Base-by-base conservation (phyloP, 148 eudicot species). In the Silene uniflora region DNA sequence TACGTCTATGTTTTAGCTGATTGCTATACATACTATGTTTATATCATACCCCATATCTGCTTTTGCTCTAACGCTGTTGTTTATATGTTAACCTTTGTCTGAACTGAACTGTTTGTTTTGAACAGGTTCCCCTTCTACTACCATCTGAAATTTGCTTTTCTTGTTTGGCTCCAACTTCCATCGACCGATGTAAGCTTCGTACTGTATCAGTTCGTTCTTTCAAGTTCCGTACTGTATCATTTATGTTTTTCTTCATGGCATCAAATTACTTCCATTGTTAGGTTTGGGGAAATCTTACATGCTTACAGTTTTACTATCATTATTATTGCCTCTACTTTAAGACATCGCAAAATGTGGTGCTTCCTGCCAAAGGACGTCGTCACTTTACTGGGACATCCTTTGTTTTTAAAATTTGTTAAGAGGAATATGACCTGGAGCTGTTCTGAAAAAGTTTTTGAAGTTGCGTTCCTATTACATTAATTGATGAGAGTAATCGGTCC, bases 91-190 rank as follows among this genome's bases (percentile, higher is more conserved):
- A 23, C 46, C 56, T n/a, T 49, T 16, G 52, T 59, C 62, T 62
- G 61, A 47, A 19, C 75, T 84, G 42, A 65, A n/a, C 56, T 75
- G 55, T 72, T 71, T 76, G 44, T 72, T 74, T 55, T 60, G 29
- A 71, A 79, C 87, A 92, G 97, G 97, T 78, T 87, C 75, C 97
- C 97, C 65, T 78, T 90, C 56, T 92, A 96, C 84, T 89, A 96
- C 85, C 98, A 92, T 59, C 67, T 89, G 88, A 96, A 96, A 88
- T 89, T 96, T 84, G 98, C 93, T 66, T 96, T 96, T 86, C 94
- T 96, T 78, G 89, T 96, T 58, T 96, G 99, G 99, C 94, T 96
- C 84, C 98, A 96, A 80, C 94, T 96, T 79, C 99, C 99, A 14
- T 66, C 92, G 46, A 77, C 82, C 67, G 81, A 92, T 72, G 99